Evolutionary conservation across 2,329 filamentous ascomycete species (phyloP).

Genomic region (Exophiala aquamarina): DNA sequence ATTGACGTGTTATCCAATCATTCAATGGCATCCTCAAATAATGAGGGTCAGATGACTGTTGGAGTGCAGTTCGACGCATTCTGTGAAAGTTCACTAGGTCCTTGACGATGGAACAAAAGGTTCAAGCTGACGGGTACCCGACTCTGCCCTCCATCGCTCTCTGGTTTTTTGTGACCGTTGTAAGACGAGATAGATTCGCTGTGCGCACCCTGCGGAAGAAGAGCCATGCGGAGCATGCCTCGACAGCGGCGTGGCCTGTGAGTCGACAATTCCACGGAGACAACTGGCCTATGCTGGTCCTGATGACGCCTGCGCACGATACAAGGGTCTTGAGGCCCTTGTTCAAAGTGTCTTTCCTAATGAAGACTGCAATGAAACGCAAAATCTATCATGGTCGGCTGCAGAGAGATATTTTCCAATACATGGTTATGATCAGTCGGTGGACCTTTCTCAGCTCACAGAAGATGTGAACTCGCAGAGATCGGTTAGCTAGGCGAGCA

Average conservation of each 20-base stretch:
- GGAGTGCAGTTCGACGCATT: too few relatives aligned
- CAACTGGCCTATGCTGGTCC: background rate
- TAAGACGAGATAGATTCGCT: background rate
- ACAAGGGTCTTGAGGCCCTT: background rate
- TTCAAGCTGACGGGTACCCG: background rate
- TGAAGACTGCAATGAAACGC: background rate
- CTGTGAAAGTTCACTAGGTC: too few relatives aligned
- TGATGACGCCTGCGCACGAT: background rate
- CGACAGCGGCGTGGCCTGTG: background rate
- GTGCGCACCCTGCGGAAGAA: background rate
- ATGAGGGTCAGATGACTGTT: too few relatives aligned
- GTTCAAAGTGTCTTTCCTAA: background rate
- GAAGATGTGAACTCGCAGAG: background rate
- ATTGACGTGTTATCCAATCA: too few relatives aligned
- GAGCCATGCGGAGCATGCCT: background rate
- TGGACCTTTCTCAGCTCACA: background rate
- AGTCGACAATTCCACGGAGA: background rate
- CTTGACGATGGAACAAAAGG: too few relatives aligned
- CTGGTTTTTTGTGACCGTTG: background rate
- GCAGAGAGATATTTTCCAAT: background rate
- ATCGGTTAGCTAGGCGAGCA: background rate
- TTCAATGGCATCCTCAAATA: too few relatives aligned
- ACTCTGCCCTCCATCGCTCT: background rate
- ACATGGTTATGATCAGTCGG: background rate
- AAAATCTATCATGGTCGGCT: background rate